phyloP scores from a whole-genome alignment of 2,329 filamentous ascomycete species.

The Apiospora rasikravindrae region DNA sequence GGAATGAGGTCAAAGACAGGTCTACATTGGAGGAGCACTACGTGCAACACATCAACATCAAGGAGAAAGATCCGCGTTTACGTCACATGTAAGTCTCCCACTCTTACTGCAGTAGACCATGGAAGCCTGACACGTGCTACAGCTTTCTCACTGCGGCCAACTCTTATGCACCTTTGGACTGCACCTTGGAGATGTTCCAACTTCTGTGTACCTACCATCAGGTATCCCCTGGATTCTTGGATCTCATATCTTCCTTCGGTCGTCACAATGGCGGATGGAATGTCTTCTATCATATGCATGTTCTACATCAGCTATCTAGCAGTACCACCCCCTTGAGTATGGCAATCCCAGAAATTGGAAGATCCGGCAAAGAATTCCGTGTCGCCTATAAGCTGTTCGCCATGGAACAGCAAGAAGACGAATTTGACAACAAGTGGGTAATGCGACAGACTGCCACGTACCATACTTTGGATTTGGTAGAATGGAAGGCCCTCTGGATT shows the following conservation, averaged over 20 bases:
- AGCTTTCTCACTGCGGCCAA: neutral
- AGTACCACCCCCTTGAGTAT: neutral
- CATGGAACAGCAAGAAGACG: neutral
- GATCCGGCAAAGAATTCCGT: neutral
- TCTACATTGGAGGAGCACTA: neutral
- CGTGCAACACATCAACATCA: neutral
- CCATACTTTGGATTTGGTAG: constrained; percentile 45
- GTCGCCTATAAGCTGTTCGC: neutral
- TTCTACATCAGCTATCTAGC: neutral
- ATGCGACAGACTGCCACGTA: constrained; percentile 25
- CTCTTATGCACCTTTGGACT: neutral
- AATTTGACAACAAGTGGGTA: neutral
- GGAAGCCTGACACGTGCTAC: neutral
- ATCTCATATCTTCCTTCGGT: neutral
- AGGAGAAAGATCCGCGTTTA: neutral
- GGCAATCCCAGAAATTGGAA: neutral
- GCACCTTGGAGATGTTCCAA: neutral
- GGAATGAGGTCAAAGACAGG: neutral
- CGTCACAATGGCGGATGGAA: neutral
- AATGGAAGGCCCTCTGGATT: constrained; percentile 41
- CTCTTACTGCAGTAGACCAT: neutral
- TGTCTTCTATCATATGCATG: neutral
- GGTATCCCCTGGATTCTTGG: neutral
- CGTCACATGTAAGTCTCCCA: neutral
- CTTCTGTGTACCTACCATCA: neutral